A percentile compares a stretch with the other conserved stretches of the same genome.
phyloP scores from a whole-genome alignment of 345 rosid genomes.

The Aurinia saxatilis region DNA sequence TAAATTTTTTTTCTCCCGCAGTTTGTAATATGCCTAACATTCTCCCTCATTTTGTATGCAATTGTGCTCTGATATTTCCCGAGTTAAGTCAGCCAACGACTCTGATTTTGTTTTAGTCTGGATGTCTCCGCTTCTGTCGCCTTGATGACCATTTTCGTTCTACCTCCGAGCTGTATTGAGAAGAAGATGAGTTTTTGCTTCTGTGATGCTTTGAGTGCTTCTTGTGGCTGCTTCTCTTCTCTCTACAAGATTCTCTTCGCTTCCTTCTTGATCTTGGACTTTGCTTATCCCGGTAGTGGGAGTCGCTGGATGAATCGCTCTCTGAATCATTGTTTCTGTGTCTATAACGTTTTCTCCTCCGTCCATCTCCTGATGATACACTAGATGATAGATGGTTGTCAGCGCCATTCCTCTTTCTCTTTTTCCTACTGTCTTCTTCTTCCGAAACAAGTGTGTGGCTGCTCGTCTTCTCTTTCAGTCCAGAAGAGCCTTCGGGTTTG shows the following conservation, averaged over 20 bases:
- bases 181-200: slow-evolving; percentile 41
- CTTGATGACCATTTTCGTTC: slow-evolving; percentile 33
- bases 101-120: slow-evolving; percentile 26
- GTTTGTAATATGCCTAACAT: too few relatives aligned
- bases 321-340: slow-evolving; percentile 46
- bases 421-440: slow-evolving; percentile 46
- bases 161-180: slow-evolving; percentile 27
- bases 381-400: slow-evolving; percentile 18
- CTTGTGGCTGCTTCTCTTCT: slow-evolving; percentile 57
- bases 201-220: slow-evolving; percentile 52
- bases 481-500: background rate
- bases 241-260: slow-evolving; percentile 38
- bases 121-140: slow-evolving; percentile 39
- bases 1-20: too few relatives aligned
- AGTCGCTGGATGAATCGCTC: slow-evolving; percentile 50
- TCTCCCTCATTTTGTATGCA: too few relatives aligned
- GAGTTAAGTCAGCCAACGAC: background rate
- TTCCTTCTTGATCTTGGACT: slow-evolving; percentile 52
- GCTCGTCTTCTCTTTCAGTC: slow-evolving; percentile 25
- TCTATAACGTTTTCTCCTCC: slow-evolving; percentile 40
- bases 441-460: slow-evolving; percentile 38
- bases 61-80: background rate
- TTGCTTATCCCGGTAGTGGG: slow-evolving; percentile 26
- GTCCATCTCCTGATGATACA: slow-evolving; percentile 55
- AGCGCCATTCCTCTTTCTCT: slow-evolving; percentile 22